Base-by-base conservation (phyloP, 148 eudicot genomes). In the Rhododendron ovatum region DNA sequence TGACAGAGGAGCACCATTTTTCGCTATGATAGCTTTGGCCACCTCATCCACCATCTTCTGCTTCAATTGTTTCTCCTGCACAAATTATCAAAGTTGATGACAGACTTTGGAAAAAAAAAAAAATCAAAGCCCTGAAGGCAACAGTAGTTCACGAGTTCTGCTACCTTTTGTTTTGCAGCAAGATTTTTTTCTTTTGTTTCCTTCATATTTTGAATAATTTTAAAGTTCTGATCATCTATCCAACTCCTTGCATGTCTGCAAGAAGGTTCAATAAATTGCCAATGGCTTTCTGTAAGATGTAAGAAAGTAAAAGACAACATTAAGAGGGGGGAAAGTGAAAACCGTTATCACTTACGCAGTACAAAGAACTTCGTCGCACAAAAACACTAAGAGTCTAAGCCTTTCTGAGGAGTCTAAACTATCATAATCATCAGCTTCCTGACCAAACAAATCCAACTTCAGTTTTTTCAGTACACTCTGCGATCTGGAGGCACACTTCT, bases 291-390 rank as follows among this genome's bases (percentile, higher is more conserved):
- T 41, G 4, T 47, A 33, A 24, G 30, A 74, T 14, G 13, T 20
- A 15, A 76, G 55, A 61, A 78, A 84, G 35, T 22, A 30, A 80
- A 3, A 41, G 13, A 81, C 69, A 14, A 30, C 1, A 22, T 22
- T 2, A 3, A 1, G 20, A 20, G 24, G 37, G 20, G n/a, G 48
- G 35, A 41, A 39, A 39, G 55, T 74, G 79, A 63, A 14, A 86
- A 74, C 35, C 45, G 1, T 80, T 84, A 41, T 55, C 24, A 88
- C 96, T 91, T 93, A 97, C 98, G 18, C 87, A 47, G 95, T 93
- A 83, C 86, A 86, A 83, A 97, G 99, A 80, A 93, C 80, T 89
- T 97, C 96, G 89, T 95, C 98, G 82, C 99, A 97, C 67, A 97
- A 89, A 87, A 93, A 90, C 47, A 88, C 93, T 80, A 97, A 79